Conservation (phyloP, 2,329 filamentous ascomycete genomes). For the Talaromyces sp. region DNA sequence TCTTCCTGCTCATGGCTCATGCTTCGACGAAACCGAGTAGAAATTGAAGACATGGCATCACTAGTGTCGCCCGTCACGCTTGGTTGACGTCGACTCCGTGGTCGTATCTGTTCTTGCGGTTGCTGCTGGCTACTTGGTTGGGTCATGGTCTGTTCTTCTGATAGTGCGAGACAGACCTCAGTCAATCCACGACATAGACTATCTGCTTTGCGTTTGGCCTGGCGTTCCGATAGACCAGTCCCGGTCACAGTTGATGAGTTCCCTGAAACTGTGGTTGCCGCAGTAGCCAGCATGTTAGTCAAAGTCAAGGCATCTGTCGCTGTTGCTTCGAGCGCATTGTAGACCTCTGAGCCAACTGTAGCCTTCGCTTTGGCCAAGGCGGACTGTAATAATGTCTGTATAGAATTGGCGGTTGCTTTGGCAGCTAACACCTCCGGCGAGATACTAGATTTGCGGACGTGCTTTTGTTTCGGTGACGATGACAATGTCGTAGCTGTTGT, state of each 20-base stretch:
- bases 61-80: conserved; percentile 20
- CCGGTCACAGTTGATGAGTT: conserved; percentile 38
- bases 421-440: conserved; percentile 28
- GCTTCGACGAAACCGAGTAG: conserved; percentile 35
- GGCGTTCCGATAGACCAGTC: conserved; percentile 64
- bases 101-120: conserved; percentile 26
- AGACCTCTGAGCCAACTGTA: conserved; percentile 68
- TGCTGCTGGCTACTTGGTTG: conserved; percentile 20
- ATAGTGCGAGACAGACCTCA: conserved; percentile 82
- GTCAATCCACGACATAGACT: conserved; percentile 89
- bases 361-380: conserved; percentile 75
- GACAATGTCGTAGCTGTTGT: conserved; percentile 90
- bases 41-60: conserved; percentile 27
- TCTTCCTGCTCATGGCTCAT: conserved; percentile 40
- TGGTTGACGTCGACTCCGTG: conserved; percentile 19
- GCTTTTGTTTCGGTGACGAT: conserved; percentile 81
- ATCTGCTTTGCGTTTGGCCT: conserved; percentile 85
- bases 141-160: conserved; percentile 51
- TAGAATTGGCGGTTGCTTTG: conserved; percentile 46
- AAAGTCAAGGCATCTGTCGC: conserved; percentile 77
- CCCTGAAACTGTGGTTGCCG: conserved; percentile 55
- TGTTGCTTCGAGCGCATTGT: conserved; percentile 73
- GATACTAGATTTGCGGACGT: conserved; percentile 50
- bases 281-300: conserved; percentile 67
- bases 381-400: conserved; percentile 74